Evolutionary conservation across 768 basidiomycete genomes (phyloP).

Genomic region (Tephrocybe sp.): DNA sequence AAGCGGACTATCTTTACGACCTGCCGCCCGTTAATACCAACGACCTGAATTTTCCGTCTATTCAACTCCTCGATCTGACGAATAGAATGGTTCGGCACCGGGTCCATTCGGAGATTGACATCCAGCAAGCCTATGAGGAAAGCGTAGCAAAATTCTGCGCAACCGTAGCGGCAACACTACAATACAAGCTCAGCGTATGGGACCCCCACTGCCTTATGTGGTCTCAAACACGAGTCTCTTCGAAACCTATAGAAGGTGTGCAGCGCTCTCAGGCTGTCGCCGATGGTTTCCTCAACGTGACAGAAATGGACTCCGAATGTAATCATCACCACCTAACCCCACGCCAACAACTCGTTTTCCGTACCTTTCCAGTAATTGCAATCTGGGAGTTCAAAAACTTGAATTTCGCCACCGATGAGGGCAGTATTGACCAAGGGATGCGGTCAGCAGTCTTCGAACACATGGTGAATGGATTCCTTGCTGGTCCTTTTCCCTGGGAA

Average conservation of each 20-base stretch:
- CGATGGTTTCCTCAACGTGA: slow-evolving; percentile 2
- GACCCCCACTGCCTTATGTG: background rate
- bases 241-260: background rate
- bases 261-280: background rate
- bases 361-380: background rate
- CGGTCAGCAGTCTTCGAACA: background rate
- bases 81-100: too few relatives aligned
- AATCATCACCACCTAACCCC: background rate
- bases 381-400: slow-evolving; percentile 7
- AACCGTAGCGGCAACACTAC: background rate
- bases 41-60: too few relatives aligned
- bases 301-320: background rate
- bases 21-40: background rate
- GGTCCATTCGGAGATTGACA: background rate
- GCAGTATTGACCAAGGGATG: background rate
- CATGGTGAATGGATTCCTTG: background rate
- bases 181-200: background rate
- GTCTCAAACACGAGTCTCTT: background rate
- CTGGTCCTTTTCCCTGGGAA: slow-evolving; percentile 1
- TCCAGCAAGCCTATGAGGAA: background rate
- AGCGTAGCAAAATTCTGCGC: background rate
- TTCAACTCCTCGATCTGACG: too few relatives aligned
- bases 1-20: background rate
- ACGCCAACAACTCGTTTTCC: background rate
- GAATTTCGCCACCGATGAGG: background rate